These are phyloP conservation scores for Moricandia moricandioides DNA, from an alignment of 345 rosid species.

Conservation along the genomic window DNA sequence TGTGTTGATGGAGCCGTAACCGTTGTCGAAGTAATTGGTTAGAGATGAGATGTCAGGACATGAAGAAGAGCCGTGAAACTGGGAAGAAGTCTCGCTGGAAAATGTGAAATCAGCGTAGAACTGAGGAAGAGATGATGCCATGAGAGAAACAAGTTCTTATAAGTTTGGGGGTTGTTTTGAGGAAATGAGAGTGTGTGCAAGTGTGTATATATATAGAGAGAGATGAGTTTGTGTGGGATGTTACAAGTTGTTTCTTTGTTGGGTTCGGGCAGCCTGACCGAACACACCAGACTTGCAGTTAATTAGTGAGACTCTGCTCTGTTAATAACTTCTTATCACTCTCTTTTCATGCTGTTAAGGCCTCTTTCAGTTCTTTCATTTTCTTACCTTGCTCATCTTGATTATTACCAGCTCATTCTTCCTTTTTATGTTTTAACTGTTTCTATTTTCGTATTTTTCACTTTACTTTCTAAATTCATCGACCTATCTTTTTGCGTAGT, in stretches of 20 bases:
- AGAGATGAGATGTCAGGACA: constrained; percentile 27
- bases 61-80: constrained; percentile 30
- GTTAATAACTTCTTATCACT: constrained; percentile 20
- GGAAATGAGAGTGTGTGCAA: constrained; percentile 33
- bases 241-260: constrained; percentile 21
- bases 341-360: constrained; percentile 11
- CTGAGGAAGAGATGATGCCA: constrained; percentile 56
- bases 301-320: constrained; percentile 23
- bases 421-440: constrained; percentile 12
- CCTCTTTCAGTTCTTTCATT: neutral
- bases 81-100: constrained; percentile 39
- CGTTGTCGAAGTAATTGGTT: constrained; percentile 21
- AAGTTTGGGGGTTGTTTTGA: constrained; percentile 7
- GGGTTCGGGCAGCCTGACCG: constrained; percentile 32
- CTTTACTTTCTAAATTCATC: constrained; percentile 7
- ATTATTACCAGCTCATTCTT: constrained; percentile 26
- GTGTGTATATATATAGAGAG: constrained; percentile 15
- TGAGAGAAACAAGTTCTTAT: constrained; percentile 18
- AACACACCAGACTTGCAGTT: constrained; percentile 24
- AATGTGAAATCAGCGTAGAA: constrained; percentile 45
- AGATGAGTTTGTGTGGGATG: constrained; percentile 18
- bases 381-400: constrained; percentile 2
- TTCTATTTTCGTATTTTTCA: constrained; percentile 12
- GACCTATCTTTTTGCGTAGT: neutral
- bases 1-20: constrained; percentile 21